Conservation (phyloP, 352 stramenopile species). For the Phytophthora ohioensis region DNA sequence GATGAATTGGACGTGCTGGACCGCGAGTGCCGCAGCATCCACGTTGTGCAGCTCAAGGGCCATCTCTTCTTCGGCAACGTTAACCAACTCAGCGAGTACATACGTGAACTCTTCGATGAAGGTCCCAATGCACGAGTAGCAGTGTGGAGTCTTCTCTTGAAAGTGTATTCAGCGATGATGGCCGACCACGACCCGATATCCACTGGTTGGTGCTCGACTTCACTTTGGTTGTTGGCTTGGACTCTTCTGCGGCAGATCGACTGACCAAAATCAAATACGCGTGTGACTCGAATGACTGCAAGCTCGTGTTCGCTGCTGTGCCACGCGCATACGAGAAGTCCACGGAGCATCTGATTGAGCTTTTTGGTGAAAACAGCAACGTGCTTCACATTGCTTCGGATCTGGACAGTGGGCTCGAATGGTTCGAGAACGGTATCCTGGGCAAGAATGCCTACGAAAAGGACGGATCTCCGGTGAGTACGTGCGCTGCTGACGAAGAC, state of each 20-base stretch:
- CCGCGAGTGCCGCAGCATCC: conserved; percentile 81
- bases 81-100: conserved; percentile 89
- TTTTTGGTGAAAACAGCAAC: conserved; percentile 56
- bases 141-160: conserved; percentile 25
- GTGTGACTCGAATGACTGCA: conserved; percentile 72
- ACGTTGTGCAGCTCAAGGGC: conserved; percentile 81
- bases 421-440: conserved; percentile 76
- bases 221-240: conserved; percentile 92
- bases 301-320: conserved; percentile 76
- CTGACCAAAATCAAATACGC: conserved; percentile 85
- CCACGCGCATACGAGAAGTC: conserved; percentile 72
- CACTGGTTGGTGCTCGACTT: conserved; percentile 91
- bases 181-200: conserved; percentile 42
- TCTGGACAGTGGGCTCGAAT: conserved; percentile 75
- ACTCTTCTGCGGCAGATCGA: conserved; percentile 84
- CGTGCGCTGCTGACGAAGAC: conserved; percentile 48
- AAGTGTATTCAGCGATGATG: conserved; percentile 25
- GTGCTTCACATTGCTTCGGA: conserved; percentile 66
- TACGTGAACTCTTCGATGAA: conserved; percentile 76
- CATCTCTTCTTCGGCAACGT: conserved; percentile 93
- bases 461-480: conserved; percentile 25
- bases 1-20: conserved; percentile 85
- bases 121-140: conserved; percentile 10
- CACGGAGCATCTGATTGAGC: conserved; percentile 56
- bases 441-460: conserved; percentile 38